A percentile compares a stretch with the other conserved stretches of the same genome.
phyloP scores from a whole-genome alignment of 176 grass and related monocot species.

The Musa itinerans region DNA sequence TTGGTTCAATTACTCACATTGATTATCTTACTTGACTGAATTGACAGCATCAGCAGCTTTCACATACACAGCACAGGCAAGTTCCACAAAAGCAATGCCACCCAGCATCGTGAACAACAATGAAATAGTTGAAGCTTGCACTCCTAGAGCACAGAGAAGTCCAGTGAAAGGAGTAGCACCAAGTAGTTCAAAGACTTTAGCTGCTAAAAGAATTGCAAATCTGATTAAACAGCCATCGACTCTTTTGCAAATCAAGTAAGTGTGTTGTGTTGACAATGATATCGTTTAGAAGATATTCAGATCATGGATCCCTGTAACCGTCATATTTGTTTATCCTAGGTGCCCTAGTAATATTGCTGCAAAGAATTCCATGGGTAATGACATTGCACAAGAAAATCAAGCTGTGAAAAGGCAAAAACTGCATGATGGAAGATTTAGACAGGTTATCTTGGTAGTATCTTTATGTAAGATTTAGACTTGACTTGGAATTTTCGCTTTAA shows the following conservation, averaged over 20 bases:
- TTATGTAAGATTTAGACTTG: not conserved
- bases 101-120: conserved; percentile 8
- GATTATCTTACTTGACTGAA: conserved; percentile 1
- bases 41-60: conserved; percentile 29
- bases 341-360: conserved; percentile 13
- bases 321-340: not conserved
- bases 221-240: conserved; percentile 16
- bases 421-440: conserved; percentile 58
- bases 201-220: conserved; percentile 21
- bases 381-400: conserved; percentile 68
- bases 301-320: not conserved
- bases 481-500: not conserved
- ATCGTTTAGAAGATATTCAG: not conserved
- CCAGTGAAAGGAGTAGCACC: conserved; percentile 23
- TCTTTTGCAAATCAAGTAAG: conserved; percentile 56
- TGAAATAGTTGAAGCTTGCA: conserved; percentile 18
- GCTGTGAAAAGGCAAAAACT: conserved; percentile 91
- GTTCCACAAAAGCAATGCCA: not conserved
- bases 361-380: conserved; percentile 24
- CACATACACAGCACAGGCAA: conserved; percentile 33
- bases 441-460: conserved; percentile 22
- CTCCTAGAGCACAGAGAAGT: conserved; percentile 26
- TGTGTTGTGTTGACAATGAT: not conserved
- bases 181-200: conserved; percentile 14
- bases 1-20: not conserved